These are phyloP conservation scores for Rosa multiflora DNA, from an alignment of 306 rosid genomes.

Conservation along the genomic window DNA sequence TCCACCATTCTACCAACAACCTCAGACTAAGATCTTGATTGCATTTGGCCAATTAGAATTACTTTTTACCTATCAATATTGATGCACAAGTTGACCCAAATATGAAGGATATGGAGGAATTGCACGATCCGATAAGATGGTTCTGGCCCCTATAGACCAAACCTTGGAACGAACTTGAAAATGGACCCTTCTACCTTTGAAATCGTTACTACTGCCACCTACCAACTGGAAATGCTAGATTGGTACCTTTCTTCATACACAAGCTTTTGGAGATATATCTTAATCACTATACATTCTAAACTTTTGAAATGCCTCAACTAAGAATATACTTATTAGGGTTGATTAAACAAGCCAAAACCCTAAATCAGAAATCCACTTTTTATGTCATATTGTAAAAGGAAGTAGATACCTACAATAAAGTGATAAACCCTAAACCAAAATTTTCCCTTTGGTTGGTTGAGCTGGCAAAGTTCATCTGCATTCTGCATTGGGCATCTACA, in stretches of 20 bases:
- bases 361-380: background rate
- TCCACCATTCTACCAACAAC: background rate
- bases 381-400: background rate
- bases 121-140: constrained; percentile 30
- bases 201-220: background rate
- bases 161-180: background rate
- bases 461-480: background rate
- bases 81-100: background rate
- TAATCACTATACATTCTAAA: background rate
- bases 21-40: background rate
- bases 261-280: background rate
- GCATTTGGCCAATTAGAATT: background rate
- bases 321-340: background rate
- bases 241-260: constrained; percentile 10
- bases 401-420: background rate
- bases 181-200: background rate
- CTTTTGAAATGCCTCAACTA: background rate
- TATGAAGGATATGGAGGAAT: constrained; percentile 16
- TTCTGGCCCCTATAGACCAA: constrained; percentile 3
- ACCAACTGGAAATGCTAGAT: background rate
- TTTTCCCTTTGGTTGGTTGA: background rate
- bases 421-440: background rate
- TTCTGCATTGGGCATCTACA: background rate
- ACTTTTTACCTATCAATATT: constrained; percentile 13
- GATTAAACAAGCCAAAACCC: background rate